Percentiles rank a stretch among this genome's conserved stretches.
These are phyloP conservation scores for Selenicereus undatus DNA, from an alignment of 148 eudicot genomes.

Conservation along the genomic window DNA sequence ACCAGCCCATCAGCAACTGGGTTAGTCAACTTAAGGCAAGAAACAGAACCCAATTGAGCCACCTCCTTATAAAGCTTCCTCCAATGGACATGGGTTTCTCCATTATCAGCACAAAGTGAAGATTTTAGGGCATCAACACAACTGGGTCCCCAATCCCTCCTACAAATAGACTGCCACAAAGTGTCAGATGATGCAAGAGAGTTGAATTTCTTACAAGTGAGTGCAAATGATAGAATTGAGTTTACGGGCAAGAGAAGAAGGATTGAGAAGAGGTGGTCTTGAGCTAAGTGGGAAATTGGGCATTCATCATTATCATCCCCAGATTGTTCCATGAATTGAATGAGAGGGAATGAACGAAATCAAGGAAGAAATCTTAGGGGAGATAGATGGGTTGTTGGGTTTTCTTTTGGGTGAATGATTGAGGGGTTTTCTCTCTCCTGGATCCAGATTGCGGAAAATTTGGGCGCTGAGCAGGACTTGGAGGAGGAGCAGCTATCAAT, in stretches of 20 bases:
- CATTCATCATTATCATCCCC: conserved; percentile 25
- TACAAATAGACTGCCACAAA: conserved; percentile 80
- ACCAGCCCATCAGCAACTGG: conserved; percentile 33
- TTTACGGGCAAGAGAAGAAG: conserved; percentile 59
- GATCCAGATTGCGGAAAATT: not conserved
- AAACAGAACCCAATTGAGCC: conserved; percentile 48
- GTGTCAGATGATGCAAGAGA: conserved; percentile 48
- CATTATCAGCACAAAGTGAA: conserved; percentile 19
- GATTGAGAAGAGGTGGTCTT: conserved; percentile 75
- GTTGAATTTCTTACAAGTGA: conserved; percentile 64
- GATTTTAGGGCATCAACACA: conserved; percentile 52
- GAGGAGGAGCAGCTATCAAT: not conserved
- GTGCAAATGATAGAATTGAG: conserved; percentile 65
- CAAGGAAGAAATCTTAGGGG: not conserved
- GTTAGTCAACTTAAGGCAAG: conserved; percentile 45
- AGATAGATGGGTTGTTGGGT: not conserved
- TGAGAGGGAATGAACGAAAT: not conserved
- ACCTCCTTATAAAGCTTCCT: conserved; percentile 63
- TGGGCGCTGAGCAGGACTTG: not conserved
- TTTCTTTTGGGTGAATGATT: conserved; percentile 13
- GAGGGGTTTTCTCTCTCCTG: conserved; percentile 15
- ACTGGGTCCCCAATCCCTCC: conserved; percentile 71
- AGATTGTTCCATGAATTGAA: conserved; percentile 10
- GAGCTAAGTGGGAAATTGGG: conserved; percentile 40
- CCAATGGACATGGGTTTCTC: conserved; percentile 38